phyloP scores from a whole-genome alignment of 1,284 basidiomycete species.

The Ceratobasidium sp. region DNA sequence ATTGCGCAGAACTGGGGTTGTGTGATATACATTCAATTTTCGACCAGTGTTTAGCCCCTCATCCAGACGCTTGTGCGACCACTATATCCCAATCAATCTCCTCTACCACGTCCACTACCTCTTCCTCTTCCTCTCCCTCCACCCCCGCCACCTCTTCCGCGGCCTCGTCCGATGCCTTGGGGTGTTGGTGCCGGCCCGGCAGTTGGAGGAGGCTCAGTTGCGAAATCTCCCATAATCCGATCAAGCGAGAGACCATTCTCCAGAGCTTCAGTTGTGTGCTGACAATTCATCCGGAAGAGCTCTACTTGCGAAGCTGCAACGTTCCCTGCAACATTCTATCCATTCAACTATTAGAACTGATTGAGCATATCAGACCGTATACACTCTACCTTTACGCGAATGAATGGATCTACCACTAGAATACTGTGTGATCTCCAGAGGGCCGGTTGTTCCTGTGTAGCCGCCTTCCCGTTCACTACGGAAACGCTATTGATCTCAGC shows the following conservation, averaged over 20 bases:
- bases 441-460: constrained; percentile 42
- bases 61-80: not conserved
- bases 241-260: constrained; percentile 36
- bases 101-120: not conserved
- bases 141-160: constrained; percentile 31
- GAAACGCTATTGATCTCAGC: constrained; percentile 31
- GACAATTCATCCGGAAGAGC: constrained; percentile 42
- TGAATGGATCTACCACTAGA: constrained; percentile 66
- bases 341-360: not conserved
- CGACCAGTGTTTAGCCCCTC: no score
- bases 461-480: constrained; percentile 23
- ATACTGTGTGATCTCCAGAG: constrained; percentile 53
- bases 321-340: constrained; percentile 41
- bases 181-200: constrained; percentile 2
- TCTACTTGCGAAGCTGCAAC: constrained; percentile 35
- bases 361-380: not conserved
- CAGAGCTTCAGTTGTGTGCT: constrained; percentile 25
- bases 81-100: constrained; percentile 17
- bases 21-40: no score
- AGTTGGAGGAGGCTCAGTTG: constrained; percentile 12
- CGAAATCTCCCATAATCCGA: constrained; percentile 42
- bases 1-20: no score
- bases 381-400: constrained; percentile 60
- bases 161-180: not conserved
- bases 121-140: constrained; percentile 31